Evolutionary conservation across 129 eudicot species (phyloP).

Genomic region (Flaveria trinervia): DNA sequence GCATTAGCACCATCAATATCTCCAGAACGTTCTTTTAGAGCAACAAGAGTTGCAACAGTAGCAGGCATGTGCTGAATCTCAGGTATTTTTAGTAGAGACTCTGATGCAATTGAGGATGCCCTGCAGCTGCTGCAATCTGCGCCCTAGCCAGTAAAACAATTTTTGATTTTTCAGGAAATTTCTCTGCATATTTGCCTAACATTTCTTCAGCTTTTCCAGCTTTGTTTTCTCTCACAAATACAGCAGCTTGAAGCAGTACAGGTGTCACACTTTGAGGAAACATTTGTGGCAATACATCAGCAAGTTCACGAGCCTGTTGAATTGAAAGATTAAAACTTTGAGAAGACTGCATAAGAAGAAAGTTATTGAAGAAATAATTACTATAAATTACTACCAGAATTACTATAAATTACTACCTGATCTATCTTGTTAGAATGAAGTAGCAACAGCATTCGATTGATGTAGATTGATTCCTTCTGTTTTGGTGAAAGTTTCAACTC

Average conservation of each 20-base stretch:
- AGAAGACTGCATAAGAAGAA: background rate
- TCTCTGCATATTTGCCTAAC: constrained; percentile 61
- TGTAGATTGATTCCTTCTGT: constrained; percentile 78
- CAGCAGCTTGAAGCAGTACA: constrained; percentile 87
- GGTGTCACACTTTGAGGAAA: constrained; percentile 74
- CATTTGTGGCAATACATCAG: constrained; percentile 66
- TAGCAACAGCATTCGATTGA: constrained; percentile 71
- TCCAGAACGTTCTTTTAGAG: constrained; percentile 83
- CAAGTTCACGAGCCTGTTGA: constrained; percentile 82
- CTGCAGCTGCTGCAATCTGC: constrained; percentile 87
- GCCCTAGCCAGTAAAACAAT: constrained; percentile 71
- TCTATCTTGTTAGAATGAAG: constrained; percentile 93
- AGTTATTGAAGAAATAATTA: background rate
- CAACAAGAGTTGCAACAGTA: constrained; percentile 84
- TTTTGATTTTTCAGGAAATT: constrained; percentile 60
- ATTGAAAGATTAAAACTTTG: constrained; percentile 1
- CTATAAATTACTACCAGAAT: background rate
- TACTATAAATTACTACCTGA: constrained; percentile 51
- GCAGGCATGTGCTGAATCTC: constrained; percentile 97
- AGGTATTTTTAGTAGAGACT: constrained; percentile 63
- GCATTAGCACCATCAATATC: constrained; percentile 79
- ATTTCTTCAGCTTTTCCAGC: constrained; percentile 89
- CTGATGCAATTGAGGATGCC: constrained; percentile 86
- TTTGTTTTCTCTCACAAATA: constrained; percentile 77
- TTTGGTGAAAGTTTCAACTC: constrained; percentile 78